These are phyloP conservation scores for Irpex sp. DNA, from an alignment of 1,284 basidiomycete genomes.

Conservation along the genomic window DNA sequence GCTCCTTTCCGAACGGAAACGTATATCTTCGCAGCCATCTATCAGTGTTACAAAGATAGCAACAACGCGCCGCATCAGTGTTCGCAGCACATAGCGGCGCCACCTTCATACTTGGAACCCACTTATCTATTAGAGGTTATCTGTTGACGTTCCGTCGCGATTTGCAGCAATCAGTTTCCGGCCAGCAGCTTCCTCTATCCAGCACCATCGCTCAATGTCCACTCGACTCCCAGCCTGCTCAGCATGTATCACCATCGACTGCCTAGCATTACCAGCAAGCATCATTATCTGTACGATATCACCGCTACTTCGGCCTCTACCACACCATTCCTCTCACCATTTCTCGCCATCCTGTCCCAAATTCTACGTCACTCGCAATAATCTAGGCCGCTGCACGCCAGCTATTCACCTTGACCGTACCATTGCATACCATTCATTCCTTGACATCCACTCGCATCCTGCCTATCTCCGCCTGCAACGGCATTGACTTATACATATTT, in stretches of 20 bases:
- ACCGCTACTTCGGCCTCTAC: background rate
- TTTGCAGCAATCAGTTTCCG: background rate
- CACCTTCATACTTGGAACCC: background rate
- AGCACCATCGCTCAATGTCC: background rate
- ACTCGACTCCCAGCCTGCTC: background rate
- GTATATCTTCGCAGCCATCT: background rate
- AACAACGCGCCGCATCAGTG: background rate
- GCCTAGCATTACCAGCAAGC: background rate
- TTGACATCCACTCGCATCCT: background rate
- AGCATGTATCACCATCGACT: conserved; percentile 7
- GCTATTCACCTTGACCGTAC: background rate
- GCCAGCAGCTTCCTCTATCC: background rate
- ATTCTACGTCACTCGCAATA: background rate
- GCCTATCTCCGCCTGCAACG: conserved; percentile 1
- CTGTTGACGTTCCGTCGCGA: background rate
- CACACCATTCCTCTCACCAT: background rate
- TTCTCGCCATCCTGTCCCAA: background rate
- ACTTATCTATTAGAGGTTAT: conserved; percentile 2
- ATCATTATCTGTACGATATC: conserved; percentile 6
- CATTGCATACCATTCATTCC: background rate
- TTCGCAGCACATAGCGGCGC: background rate
- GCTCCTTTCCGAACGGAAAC: background rate
- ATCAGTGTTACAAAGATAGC: background rate
- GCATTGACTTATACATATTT: conserved; percentile 2
- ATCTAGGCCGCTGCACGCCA: background rate